Evolutionary conservation across 1,139 yeast genomes (phyloP), one percentile per base, ranked within the genome.

Genomic region (Saccharomycopsis hybrid): DNA sequence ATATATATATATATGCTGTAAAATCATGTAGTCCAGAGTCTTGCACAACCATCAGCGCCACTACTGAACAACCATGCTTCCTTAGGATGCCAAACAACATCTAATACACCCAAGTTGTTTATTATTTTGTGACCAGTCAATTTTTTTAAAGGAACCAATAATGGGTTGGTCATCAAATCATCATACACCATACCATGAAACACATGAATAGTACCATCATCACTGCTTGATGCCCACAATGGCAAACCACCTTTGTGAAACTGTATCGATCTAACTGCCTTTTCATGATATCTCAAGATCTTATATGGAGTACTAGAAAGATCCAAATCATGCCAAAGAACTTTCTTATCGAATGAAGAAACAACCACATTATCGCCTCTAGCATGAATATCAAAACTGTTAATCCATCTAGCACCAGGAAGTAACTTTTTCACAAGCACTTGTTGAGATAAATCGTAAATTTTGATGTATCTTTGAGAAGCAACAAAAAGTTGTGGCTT

Each of bases 61-160:
- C 96, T 89, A 65, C 95, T 84, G 66, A 92, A 89, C 61, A 92
- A 73, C 99, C 99, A 92, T 1, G 98, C 97, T 68, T 94, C 97
- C 62, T 84, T 82, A 57, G 98, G 97, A 74, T 94, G 98, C 99
- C 99, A 92, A 49, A 78, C 78, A 51, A 85, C 77, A 64, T 83
- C 86, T 63, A 92, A 74, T n/a, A 92, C 95, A 61, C 98, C 98
- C 56, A 92, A 71, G 62, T 86, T 83, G 62, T 79, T 78, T 36
- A 79, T 72, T 48, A 88, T 76, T 65, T 83, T 82, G 69, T 92
- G 98, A n/a, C 97, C 98, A 47, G 85, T 80, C 63, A 94, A 74
- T 65, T 90, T 89, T 78, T 92, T 94, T 68, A 94, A 77, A 49
- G 99, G 99, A 47, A 92, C 99, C 60, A 92, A 78, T 65, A 92